Conservation (phyloP, 305 asterid genomes). For the Fraxinus xanthoxyloides region DNA sequence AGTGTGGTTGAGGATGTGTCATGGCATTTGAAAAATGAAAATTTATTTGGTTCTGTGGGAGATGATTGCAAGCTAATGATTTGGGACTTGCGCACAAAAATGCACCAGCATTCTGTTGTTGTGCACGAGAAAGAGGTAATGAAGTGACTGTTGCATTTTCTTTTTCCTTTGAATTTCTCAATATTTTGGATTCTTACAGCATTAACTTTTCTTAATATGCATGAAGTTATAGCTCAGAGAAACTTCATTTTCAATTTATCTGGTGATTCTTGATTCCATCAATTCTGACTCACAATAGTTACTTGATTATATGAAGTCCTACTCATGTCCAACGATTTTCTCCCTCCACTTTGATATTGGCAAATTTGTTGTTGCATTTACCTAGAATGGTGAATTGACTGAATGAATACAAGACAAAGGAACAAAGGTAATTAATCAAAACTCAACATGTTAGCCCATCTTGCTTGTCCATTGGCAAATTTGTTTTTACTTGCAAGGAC, state of each 20-base stretch:
- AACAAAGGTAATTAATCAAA: not conserved
- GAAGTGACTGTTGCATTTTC: not conserved
- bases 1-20: constrained; percentile 84
- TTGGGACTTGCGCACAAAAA: constrained; percentile 91
- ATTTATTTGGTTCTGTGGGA: constrained; percentile 88
- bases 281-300: not conserved
- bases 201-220: not conserved
- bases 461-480: not conserved
- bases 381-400: not conserved
- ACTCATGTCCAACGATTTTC: not conserved
- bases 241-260: not conserved
- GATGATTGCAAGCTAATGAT: constrained; percentile 86
- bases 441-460: not conserved
- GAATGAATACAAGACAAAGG: not conserved
- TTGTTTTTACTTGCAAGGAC: not conserved
- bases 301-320: not conserved
- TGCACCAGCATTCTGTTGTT: constrained; percentile 60
- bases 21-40: constrained; percentile 80
- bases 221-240: not conserved
- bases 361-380: not conserved
- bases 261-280: not conserved
- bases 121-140: constrained; percentile 84
- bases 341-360: not conserved
- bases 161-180: not conserved
- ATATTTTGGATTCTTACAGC: not conserved